Evolutionary conservation across 208 protist species (phyloP), one percentile per base, ranked within the genome.

Genomic region (Trypanosoma vivax): DNA sequence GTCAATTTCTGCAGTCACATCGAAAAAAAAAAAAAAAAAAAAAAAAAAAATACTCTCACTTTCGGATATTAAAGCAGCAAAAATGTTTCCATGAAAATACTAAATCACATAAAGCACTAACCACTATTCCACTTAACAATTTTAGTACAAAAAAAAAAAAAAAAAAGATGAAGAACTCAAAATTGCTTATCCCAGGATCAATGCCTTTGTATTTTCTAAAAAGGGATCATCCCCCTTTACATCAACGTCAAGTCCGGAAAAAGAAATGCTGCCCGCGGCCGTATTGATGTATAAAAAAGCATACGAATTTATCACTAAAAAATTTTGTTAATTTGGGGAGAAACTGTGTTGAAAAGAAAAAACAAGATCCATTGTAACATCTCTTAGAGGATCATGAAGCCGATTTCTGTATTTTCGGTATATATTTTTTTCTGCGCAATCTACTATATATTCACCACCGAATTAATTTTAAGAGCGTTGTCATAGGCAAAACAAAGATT

Each of bases 221-320:
- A n/a, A n/a, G n/a, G n/a, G n/a, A n/a, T n/a, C n/a, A n/a, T n/a
- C n/a, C n/a, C n/a, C n/a, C n/a, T n/a, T n/a, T n/a, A n/a, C n/a
- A n/a, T n/a, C n/a, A n/a, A n/a, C n/a, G n/a, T n/a, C n/a, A n/a
- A n/a, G n/a, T n/a, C n/a, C n/a, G n/a, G n/a, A n/a, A n/a, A n/a
- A n/a, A n/a, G n/a, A n/a, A n/a, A n/a, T n/a, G n/a, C n/a, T n/a
- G n/a, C n/a, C n/a, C n/a, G n/a, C n/a, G n/a, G n/a, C n/a, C n/a
- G n/a, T n/a, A n/a, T n/a, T n/a, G n/a, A n/a, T n/a, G n/a, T 70
- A 79, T 34, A 68, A 85, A 50, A 81, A 85, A 58, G 70, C 75
- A 47, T 68, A 77, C 74, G 79, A 79, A 27, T 67, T 30, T 50
- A 76, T 80, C 6, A 76, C 70, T 28, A 62, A 34, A 16, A 63